These are phyloP conservation scores for Pichia gijzeniarum DNA, from an alignment of 805 yeast species.

Conservation along the genomic window DNA sequence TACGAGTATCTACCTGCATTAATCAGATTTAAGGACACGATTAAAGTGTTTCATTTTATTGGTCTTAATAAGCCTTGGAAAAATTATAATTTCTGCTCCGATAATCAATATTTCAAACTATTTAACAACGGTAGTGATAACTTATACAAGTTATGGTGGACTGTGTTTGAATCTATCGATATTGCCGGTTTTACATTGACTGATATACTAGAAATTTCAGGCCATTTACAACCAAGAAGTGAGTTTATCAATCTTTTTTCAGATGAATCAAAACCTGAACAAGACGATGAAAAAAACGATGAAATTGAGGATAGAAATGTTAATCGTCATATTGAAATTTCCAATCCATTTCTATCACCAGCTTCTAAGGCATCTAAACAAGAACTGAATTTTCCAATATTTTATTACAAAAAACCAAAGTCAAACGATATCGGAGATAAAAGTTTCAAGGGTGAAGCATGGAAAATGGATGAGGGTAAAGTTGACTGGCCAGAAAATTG, in stretches of 20 bases:
- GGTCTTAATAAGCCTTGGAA: conserved; percentile 50
- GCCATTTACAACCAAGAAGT: conserved; percentile 17
- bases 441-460: conserved; percentile 28
- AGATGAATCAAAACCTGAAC: neutral
- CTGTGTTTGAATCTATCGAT: conserved; percentile 16
- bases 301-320: neutral
- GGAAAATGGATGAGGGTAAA: conserved; percentile 24
- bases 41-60: conserved; percentile 59
- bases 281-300: neutral
- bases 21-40: conserved; percentile 25
- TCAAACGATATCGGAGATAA: conserved; percentile 12
- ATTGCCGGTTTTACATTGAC: conserved; percentile 15
- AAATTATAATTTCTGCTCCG: conserved; percentile 8
- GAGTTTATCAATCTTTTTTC: neutral
- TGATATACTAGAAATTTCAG: conserved; percentile 19
- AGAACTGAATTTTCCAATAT: conserved; percentile 19
- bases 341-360: conserved; percentile 9
- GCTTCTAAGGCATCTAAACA: neutral
- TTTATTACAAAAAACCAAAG: conserved; percentile 19
- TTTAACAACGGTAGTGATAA: conserved; percentile 16
- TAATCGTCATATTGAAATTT: conserved; percentile 1
- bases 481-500: conserved; percentile 14
- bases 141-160: conserved; percentile 29
- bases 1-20: conserved; percentile 33
- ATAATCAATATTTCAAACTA: conserved; percentile 12